A percentile compares a stretch with the other conserved stretches of the same genome.
Evolutionary conservation across 2,329 filamentous ascomycete species (phyloP).

Genomic region (Botrytis galanthina): DNA sequence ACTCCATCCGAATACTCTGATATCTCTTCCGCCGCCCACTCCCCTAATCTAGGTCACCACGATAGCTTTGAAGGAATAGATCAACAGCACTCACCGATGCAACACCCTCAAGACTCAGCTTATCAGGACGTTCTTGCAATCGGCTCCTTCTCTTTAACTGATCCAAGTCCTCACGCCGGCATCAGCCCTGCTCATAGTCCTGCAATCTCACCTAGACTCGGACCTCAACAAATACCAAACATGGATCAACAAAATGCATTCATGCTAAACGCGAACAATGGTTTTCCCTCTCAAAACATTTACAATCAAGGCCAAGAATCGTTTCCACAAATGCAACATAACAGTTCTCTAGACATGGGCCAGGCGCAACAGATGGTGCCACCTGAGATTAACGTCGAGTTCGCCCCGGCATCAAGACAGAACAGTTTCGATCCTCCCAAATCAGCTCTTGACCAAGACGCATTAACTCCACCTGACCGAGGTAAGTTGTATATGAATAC

Average conservation of each 20-base stretch:
- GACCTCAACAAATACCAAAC: constrained; percentile 56
- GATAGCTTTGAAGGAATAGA: constrained; percentile 76
- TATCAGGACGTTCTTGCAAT: constrained; percentile 79
- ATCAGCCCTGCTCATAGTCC: constrained; percentile 77
- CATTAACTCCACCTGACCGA: constrained; percentile 77
- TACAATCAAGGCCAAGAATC: constrained; percentile 51
- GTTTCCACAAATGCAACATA: constrained; percentile 46
- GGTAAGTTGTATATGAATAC: constrained; percentile 44
- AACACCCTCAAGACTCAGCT: constrained; percentile 70
- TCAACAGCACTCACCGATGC: constrained; percentile 73
- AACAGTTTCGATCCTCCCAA: constrained; percentile 66
- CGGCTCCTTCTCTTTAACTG: constrained; percentile 76
- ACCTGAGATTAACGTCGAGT: constrained; percentile 93
- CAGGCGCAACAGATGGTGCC: constrained; percentile 76
- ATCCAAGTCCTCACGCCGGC: constrained; percentile 59
- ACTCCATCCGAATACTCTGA: constrained; percentile 91
- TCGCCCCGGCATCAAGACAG: constrained; percentile 71
- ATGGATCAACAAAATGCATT: constrained; percentile 46
- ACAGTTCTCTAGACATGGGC: constrained; percentile 57
- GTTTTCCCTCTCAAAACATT: constrained; percentile 50
- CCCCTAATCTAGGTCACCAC: constrained; percentile 74
- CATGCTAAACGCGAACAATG: constrained; percentile 48
- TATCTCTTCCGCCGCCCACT: constrained; percentile 79
- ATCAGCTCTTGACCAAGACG: constrained; percentile 65
- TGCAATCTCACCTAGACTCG: constrained; percentile 62